Percentiles rank a stretch among this genome's conserved stretches.
Evolutionary conservation across 2,329 filamentous ascomycete genomes (phyloP).

Genomic region (Alternaria burnsii): DNA sequence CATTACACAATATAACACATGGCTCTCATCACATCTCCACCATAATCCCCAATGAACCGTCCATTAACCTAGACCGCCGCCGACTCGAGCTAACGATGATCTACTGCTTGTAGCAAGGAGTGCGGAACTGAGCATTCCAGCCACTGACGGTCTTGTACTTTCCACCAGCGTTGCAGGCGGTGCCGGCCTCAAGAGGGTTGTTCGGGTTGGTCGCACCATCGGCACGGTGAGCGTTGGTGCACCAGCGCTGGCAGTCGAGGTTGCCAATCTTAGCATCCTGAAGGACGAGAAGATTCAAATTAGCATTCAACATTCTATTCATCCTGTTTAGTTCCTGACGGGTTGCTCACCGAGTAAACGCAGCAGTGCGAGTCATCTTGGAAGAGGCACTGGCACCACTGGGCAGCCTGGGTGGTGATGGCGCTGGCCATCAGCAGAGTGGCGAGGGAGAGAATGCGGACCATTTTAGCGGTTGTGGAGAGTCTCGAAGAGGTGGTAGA

Average conservation of each 20-base stretch:
- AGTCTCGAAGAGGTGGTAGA: background rate
- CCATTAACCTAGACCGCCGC: background rate
- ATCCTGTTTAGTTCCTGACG: background rate
- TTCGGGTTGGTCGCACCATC: slow-evolving; percentile 3
- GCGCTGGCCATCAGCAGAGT: slow-evolving; percentile 7
- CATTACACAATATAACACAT: background rate
- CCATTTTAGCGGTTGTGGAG: slow-evolving; percentile 7
- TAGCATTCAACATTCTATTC: background rate
- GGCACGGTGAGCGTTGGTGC: slow-evolving; percentile 9
- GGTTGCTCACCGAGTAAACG: slow-evolving; percentile 4
- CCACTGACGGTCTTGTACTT: slow-evolving; percentile 11
- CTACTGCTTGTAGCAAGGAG: slow-evolving; percentile 10
- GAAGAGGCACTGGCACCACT: slow-evolving; percentile 12
- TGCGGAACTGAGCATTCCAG: slow-evolving; percentile 9
- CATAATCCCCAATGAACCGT: background rate
- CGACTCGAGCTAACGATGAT: background rate
- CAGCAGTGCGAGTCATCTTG: slow-evolving; percentile 11
- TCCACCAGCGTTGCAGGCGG: slow-evolving; percentile 6
- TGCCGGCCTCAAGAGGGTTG: slow-evolving; percentile 11
- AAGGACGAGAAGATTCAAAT: background rate
- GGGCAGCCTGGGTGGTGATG: slow-evolving; percentile 8
- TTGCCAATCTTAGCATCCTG: slow-evolving; percentile 5
- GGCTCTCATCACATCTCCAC: slow-evolving; percentile 2
- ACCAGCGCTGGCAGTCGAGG: slow-evolving; percentile 14
- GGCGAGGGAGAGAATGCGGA: slow-evolving; percentile 9